Percentiles rank a stretch among this genome's conserved stretches.
phyloP scores from a whole-genome alignment of 192 early-diverging fungal genomes.

The Mycoemilia scoparia region DNA sequence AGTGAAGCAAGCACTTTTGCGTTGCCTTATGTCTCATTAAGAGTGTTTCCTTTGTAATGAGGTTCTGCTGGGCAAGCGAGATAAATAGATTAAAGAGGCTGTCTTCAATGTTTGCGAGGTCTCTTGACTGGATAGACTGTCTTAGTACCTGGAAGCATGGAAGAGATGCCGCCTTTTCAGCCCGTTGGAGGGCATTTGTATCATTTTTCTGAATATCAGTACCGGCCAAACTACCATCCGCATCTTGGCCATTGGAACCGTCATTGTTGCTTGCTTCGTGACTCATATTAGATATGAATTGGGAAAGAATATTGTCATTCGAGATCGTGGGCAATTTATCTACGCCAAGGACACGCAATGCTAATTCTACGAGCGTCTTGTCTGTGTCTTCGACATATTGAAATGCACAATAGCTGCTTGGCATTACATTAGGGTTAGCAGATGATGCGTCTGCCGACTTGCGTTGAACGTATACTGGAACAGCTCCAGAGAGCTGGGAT shows the following conservation, averaged over 20 bases:
- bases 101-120: conserved; percentile 17
- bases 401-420: conserved; percentile 11
- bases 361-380: conserved; percentile 75
- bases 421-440: too few relatives aligned
- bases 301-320: conserved; percentile 8
- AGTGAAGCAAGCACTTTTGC: conserved; percentile 42
- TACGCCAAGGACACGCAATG: conserved; percentile 73
- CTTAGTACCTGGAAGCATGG: not conserved
- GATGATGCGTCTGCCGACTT: too few relatives aligned
- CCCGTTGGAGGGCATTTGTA: conserved; percentile 1
- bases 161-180: too few relatives aligned
- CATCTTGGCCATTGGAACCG: not conserved
- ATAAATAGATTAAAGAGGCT: conserved; percentile 11
- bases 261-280: conserved; percentile 1
- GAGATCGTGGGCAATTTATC: conserved; percentile 55
- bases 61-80: conserved; percentile 4
- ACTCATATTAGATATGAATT: conserved; percentile 3
- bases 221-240: not conserved
- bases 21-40: conserved; percentile 11
- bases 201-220: not conserved
- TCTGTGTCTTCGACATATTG: conserved; percentile 55
- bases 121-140: conserved; percentile 5
- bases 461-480: conserved; percentile 33
- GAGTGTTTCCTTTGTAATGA: conserved; percentile 9
- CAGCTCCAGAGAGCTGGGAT: conserved; percentile 47